phyloP scores from a whole-genome alignment of 2,329 filamentous ascomycete genomes.

The Aspergillus sp. region DNA sequence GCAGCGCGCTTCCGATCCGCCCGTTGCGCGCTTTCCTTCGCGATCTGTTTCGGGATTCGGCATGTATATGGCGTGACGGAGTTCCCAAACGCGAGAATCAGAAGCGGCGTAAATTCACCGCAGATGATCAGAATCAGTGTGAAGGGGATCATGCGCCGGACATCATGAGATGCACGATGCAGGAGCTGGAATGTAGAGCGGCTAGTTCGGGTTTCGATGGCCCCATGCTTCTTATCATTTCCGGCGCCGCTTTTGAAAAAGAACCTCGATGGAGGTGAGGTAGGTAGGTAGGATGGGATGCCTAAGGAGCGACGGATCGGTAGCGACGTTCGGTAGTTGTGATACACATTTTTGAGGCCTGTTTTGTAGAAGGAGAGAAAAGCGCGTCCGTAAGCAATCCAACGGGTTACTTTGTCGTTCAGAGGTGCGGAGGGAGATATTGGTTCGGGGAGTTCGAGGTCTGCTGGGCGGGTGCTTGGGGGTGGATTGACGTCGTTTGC shows the following conservation, averaged over 20 bases:
- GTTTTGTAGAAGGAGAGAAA: conserved; percentile 86
- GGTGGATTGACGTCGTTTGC: conserved; percentile 65
- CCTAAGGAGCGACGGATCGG: conserved; percentile 31
- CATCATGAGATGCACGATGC: conserved; percentile 67
- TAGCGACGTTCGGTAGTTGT: conserved; percentile 55
- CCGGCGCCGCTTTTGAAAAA: neutral
- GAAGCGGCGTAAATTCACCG: conserved; percentile 81
- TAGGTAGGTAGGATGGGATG: conserved; percentile 34
- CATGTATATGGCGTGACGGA: conserved; percentile 76
- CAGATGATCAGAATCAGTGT: conserved; percentile 71
- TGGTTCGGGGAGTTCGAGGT: conserved; percentile 62
- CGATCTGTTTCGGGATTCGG: conserved; percentile 74
- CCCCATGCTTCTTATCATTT: neutral
- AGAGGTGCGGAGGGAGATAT: conserved; percentile 45
- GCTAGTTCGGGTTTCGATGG: conserved; percentile 40
- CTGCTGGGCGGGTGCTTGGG: conserved; percentile 68
- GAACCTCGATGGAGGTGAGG: conserved; percentile 23
- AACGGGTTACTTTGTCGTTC: conserved; percentile 31
- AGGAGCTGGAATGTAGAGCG: conserved; percentile 71
- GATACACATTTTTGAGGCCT: conserved; percentile 71
- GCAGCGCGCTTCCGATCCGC: conserved; percentile 45
- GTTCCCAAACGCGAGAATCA: conserved; percentile 69
- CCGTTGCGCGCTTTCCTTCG: conserved; percentile 52
- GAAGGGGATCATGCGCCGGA: conserved; percentile 77
- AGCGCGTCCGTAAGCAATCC: conserved; percentile 62